Conservation (phyloP, 495 filamentous ascomycete genomes). For the Penicillium arizonense region DNA sequence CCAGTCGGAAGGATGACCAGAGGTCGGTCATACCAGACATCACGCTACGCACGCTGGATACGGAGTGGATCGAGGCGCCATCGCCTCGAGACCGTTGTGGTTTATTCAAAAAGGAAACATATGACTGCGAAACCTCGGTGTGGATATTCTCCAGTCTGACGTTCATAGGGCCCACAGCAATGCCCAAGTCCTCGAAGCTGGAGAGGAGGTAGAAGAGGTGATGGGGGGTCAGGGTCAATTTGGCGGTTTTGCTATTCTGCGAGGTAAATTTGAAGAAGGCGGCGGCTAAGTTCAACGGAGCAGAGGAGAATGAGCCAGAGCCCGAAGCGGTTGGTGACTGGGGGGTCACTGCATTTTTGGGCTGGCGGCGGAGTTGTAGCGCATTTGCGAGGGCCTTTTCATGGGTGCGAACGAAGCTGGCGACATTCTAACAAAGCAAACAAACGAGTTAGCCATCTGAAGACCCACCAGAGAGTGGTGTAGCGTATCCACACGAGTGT, state of each 20-base stretch:
- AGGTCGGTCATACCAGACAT: conserved; percentile 93
- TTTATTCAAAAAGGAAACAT: conserved; percentile 92
- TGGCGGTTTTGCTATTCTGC: conserved; percentile 79
- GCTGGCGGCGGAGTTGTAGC: conserved; percentile 75
- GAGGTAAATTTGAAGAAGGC: conserved; percentile 88
- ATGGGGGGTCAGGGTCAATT: conserved; percentile 92
- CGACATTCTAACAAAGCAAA: conserved; percentile 66
- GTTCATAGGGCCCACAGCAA: conserved; percentile 92
- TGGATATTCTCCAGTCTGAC: conserved; percentile 93
- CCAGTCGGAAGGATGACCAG: conserved; percentile 84
- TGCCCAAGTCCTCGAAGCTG: conserved; percentile 87
- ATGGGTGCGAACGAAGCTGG: conserved; percentile 92
- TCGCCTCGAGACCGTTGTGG: conserved; percentile 73
- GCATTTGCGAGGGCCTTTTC: conserved; percentile 97
- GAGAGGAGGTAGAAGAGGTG: conserved; percentile 96
- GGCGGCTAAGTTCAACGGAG: conserved; percentile 70
- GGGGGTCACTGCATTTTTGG: conserved; percentile 57
- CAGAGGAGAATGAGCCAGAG: conserved; percentile 60
- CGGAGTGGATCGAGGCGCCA: conserved; percentile 87
- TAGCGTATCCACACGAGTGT: not conserved
- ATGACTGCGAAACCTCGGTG: conserved; percentile 78
- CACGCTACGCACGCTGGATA: conserved; percentile 94
- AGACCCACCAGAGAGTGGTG: not conserved
- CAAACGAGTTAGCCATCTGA: conserved; percentile 7
- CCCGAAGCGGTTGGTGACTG: conserved; percentile 40